Conservation (phyloP, 805 yeast species). For the Geotrichum ghanense region DNA sequence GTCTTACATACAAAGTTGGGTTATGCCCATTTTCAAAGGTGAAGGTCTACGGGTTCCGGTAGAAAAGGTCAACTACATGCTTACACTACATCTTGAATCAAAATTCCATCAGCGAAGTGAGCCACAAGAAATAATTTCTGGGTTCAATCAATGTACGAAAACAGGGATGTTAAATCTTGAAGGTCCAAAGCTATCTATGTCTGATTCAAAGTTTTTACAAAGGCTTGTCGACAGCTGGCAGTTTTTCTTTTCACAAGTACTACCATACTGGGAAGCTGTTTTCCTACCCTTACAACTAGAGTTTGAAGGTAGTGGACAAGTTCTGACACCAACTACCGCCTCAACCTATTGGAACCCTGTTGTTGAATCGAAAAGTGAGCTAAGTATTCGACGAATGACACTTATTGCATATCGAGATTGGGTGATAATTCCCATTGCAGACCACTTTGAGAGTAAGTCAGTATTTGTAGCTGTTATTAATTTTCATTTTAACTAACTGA, state of each 20-base stretch:
- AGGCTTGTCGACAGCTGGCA: slow-evolving; percentile 40
- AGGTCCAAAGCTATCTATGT: slow-evolving; percentile 16
- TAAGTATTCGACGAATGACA: slow-evolving; percentile 20
- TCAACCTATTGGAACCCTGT: slow-evolving; percentile 26
- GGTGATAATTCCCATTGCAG: slow-evolving; percentile 23
- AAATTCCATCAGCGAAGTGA: slow-evolving; percentile 29
- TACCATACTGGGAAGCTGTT: slow-evolving; percentile 49
- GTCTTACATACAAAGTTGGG: slow-evolving; percentile 32
- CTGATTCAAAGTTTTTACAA: slow-evolving; percentile 21
- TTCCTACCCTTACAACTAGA: slow-evolving; percentile 49
- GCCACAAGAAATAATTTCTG: slow-evolving; percentile 30
- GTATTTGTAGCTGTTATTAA: slow-evolving; percentile 2
- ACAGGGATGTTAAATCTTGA: slow-evolving; percentile 28
- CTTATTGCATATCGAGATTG: slow-evolving; percentile 27
- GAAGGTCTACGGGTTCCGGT: slow-evolving; percentile 39
- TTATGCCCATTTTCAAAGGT: slow-evolving; percentile 38
- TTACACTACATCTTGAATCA: slow-evolving; percentile 30
- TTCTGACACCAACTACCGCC: slow-evolving; percentile 27
- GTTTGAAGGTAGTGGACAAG: slow-evolving; percentile 34
- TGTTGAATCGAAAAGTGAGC: slow-evolving; percentile 13
- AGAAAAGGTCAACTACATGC: slow-evolving; percentile 44
- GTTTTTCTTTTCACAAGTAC: slow-evolving; percentile 40
- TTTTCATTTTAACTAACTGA: neutral
- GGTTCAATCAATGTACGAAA: slow-evolving; percentile 34
- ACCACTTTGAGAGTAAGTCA: slow-evolving; percentile 15